Evolutionary conservation across 495 filamentous ascomycete genomes (phyloP), one percentile per base, ranked within the genome.

Genomic region (Daldinia decipiens): DNA sequence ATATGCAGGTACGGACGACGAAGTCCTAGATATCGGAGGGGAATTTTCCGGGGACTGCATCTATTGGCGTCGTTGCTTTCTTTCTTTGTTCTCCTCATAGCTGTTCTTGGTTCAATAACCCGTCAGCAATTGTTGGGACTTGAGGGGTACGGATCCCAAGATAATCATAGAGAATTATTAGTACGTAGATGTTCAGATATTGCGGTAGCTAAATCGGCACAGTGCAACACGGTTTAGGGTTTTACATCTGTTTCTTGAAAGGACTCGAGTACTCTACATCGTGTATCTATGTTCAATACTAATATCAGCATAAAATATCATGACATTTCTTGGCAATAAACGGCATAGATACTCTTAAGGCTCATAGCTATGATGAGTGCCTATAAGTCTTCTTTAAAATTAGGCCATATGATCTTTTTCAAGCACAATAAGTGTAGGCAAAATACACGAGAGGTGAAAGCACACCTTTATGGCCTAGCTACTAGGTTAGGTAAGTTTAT

Each of bases 1-100:
- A 72, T 72, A 67, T 72, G 70, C 65, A 72, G 64, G 70, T 67
- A 68, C 64, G 47, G 69, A 62, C 59, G 64, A 68, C 51, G 39
- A 32, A 7, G 47, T 17, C 50, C 60, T 51, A 27, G 50, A 39
- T 38, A 17, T 61, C 27, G 38, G 50, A 55, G 32, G 19, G 19
- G 5, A 21, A 29, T 54, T 62, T 53, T 57, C 62, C 59, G 40
- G 54, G 39, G 61, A 15, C 57, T 26, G 11, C 36, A 43, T 51
- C 47, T 62, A 21, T 32, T 62, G 54, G 66, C 58, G 31, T 52
- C 21, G 68, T 71, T 53, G 45, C 62, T 55, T 71, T 59, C 34
- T 59, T 21, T 58, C 39, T 47, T 38, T 40, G 5, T 13, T 47
- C 32, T 60, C 27, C 24, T 51, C 56, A 50, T 32, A 27, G 34